phyloP scores from a whole-genome alignment of 164 flowering plant species.

The Brasenia schreberi region DNA sequence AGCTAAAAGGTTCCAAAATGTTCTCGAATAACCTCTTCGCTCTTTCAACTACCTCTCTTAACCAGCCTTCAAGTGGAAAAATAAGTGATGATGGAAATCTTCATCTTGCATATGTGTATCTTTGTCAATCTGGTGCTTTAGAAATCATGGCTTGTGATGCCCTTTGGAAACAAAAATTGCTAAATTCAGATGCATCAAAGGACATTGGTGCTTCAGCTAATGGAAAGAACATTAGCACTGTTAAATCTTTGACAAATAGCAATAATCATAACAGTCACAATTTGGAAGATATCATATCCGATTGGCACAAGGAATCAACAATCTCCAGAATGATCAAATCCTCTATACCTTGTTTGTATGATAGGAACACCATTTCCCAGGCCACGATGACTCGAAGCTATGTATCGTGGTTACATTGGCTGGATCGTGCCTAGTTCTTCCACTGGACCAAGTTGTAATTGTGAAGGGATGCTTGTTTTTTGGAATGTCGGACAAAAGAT shows the following conservation, averaged over 20 bases:
- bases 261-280: slow-evolving; percentile 9
- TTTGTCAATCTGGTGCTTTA: slow-evolving; percentile 47
- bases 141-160: slow-evolving; percentile 57
- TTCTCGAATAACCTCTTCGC: slow-evolving; percentile 54
- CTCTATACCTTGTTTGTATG: slow-evolving; percentile 38
- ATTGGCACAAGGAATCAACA: slow-evolving; percentile 37
- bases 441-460: slow-evolving; percentile 58
- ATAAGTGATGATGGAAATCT: slow-evolving; percentile 19
- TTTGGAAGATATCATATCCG: slow-evolving; percentile 29
- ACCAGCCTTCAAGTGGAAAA: slow-evolving; percentile 15
- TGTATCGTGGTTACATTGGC: slow-evolving; percentile 90
- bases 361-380: slow-evolving; percentile 19
- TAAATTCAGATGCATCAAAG: slow-evolving; percentile 24
- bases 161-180: slow-evolving; percentile 51
- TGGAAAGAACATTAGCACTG: slow-evolving; percentile 11
- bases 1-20: slow-evolving; percentile 30
- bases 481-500: slow-evolving; percentile 97
- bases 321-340: slow-evolving; percentile 41
- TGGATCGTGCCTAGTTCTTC: slow-evolving; percentile 83
- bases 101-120: slow-evolving; percentile 31
- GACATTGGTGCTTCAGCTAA: slow-evolving; percentile 17
- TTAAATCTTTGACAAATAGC: slow-evolving; percentile 12
- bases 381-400: slow-evolving; percentile 59
- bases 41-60: slow-evolving; percentile 13
- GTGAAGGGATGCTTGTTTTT: slow-evolving; percentile 79